phyloP scores from a whole-genome alignment of 139 green algal genomes.

The Yamagishiella unicocca region DNA sequence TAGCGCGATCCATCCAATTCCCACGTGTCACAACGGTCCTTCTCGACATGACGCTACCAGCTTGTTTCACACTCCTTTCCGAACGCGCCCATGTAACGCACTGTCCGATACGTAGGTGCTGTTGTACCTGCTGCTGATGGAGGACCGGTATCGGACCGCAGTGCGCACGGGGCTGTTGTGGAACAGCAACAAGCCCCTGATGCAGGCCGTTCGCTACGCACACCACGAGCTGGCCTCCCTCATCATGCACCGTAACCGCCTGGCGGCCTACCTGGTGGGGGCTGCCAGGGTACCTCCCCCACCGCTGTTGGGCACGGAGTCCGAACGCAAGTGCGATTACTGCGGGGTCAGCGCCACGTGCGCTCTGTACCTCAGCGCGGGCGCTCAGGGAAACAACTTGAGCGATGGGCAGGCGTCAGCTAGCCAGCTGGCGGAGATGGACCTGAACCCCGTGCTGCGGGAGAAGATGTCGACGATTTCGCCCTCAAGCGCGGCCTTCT shows the following conservation, averaged over 20 bases:
- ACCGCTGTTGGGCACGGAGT: slow-evolving; percentile 42
- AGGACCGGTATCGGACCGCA: slow-evolving; percentile 78
- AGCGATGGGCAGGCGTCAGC: slow-evolving; percentile 1
- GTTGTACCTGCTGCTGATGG: slow-evolving; percentile 89
- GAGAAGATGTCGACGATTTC: slow-evolving; percentile 8
- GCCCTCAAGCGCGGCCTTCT: slow-evolving; percentile 65
- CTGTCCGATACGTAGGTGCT: slow-evolving; percentile 76
- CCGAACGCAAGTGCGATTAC: slow-evolving; percentile 5
- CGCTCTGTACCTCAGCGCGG: slow-evolving; percentile 63
- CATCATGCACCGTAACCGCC: slow-evolving; percentile 58
- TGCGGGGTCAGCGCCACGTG: slow-evolving; percentile 55
- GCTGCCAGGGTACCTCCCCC: slow-evolving; percentile 51
- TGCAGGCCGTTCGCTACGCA: slow-evolving; percentile 48
- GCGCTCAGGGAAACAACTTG: too few species aligned
- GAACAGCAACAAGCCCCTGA: slow-evolving; percentile 64
- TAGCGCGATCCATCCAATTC: too few species aligned
- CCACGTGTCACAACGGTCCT: too few species aligned
- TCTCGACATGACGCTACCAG: too few species aligned
- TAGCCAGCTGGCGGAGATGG: not conserved
- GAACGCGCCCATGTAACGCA: too few species aligned
- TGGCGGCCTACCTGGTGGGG: slow-evolving; percentile 71
- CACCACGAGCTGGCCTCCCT: slow-evolving; percentile 71
- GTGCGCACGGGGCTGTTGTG: slow-evolving; percentile 78
- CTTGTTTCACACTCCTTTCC: too few species aligned
- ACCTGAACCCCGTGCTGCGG: not conserved